These are phyloP conservation scores for Alternaria sp. DNA, from an alignment of 2,329 filamentous ascomycete genomes.

Conservation along the genomic window DNA sequence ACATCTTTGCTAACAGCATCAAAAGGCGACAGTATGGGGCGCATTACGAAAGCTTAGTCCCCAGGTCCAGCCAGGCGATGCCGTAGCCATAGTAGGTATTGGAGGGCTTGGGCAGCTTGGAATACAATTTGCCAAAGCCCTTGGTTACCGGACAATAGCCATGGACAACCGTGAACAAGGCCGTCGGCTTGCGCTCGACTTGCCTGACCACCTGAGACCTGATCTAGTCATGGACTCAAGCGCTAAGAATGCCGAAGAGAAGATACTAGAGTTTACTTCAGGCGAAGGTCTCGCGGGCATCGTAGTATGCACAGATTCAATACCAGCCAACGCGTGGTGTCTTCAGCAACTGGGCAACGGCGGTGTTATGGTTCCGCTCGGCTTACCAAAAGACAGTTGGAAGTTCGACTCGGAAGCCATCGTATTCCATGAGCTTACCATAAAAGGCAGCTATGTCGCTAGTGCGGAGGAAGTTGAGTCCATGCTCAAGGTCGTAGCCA, in stretches of 20 bases:
- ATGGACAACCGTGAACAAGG: conserved; percentile 36
- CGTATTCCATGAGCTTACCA: conserved; percentile 32
- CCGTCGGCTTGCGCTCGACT: conserved; percentile 24
- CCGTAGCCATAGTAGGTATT: conserved; percentile 80
- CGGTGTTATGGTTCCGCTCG: conserved; percentile 33
- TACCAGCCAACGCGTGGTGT: conserved; percentile 32
- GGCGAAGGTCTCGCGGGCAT: conserved; percentile 33
- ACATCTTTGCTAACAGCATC: conserved; percentile 1
- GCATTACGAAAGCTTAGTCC: conserved; percentile 27
- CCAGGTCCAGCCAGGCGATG: conserved; percentile 66
- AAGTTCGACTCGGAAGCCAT: conserved; percentile 34
- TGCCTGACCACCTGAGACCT: conserved; percentile 21
- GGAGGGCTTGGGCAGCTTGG: conserved; percentile 81
- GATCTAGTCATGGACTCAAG: conserved; percentile 28
- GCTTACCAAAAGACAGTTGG: conserved; percentile 33
- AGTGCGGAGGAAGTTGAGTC: conserved; percentile 30
- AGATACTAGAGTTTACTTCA: conserved; percentile 21
- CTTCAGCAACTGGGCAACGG: conserved; percentile 29
- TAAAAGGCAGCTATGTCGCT: conserved; percentile 35
- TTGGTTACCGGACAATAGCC: conserved; percentile 30
- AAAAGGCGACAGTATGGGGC: conserved; percentile 36
- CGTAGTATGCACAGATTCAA: conserved; percentile 36
- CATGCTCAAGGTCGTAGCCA: conserved; percentile 32
- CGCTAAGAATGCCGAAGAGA: conserved; percentile 17
- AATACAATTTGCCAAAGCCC: conserved; percentile 68